Conservation (phyloP, 2,329 filamentous ascomycete species). For the Biscogniauxia marginata region DNA sequence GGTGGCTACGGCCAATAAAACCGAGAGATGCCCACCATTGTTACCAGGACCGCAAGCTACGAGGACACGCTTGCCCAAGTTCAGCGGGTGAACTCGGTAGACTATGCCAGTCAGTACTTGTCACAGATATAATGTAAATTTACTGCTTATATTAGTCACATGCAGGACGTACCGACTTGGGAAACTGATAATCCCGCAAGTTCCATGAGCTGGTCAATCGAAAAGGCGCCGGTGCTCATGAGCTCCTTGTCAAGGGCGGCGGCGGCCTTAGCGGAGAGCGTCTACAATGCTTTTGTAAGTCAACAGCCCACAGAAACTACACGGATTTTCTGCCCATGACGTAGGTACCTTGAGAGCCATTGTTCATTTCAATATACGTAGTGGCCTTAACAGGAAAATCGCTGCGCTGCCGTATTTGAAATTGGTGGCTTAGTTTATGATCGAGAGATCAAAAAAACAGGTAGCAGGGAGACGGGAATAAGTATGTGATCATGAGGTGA, state of each 20-base stretch:
- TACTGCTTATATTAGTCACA: not conserved
- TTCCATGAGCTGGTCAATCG: conserved; percentile 96
- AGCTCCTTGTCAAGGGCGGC: conserved; percentile 89
- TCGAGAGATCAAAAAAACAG: not conserved
- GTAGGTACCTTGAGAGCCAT: conserved; percentile 32
- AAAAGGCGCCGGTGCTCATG: conserved; percentile 86
- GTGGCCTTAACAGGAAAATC: not conserved
- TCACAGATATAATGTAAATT: not conserved
- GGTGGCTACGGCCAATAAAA: not conserved
- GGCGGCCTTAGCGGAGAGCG: conserved; percentile 82
- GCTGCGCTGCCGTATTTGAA: too few species aligned
- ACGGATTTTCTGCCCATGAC: too few species aligned
- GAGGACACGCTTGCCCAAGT: conserved; percentile 69
- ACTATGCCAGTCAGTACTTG: conserved; percentile 48
- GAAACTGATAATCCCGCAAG: conserved; percentile 90
- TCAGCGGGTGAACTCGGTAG: conserved; percentile 77
- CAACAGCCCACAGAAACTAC: not conserved
- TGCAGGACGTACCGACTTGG: conserved; percentile 65
- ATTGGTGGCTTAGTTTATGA: too few species aligned
- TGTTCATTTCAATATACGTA: not conserved
- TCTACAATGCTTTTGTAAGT: conserved; percentile 50
- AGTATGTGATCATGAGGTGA: not conserved
- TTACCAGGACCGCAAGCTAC: conserved; percentile 88
- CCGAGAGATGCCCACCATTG: conserved; percentile 49
- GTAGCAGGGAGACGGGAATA: not conserved